A percentile compares a stretch with the other conserved stretches of the same genome.
phyloP scores from a whole-genome alignment of 2,329 filamentous ascomycete species.

The Alternaria gaisen region DNA sequence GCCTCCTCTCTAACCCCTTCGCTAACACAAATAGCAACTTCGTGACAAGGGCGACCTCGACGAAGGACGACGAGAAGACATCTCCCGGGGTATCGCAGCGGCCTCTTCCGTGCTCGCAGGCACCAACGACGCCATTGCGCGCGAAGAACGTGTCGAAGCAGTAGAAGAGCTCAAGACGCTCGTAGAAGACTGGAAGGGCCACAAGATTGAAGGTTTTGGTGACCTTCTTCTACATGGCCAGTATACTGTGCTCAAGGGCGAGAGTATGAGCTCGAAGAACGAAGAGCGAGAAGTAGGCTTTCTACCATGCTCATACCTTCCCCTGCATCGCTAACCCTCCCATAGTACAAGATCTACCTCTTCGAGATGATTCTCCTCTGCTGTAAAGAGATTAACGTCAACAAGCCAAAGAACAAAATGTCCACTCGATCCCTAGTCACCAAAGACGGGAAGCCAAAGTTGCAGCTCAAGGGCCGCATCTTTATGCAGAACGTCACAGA shows the following conservation, averaged over 20 bases:
- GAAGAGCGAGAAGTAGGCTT: constrained; percentile 83
- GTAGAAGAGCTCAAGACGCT: constrained; percentile 80
- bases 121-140: constrained; percentile 90
- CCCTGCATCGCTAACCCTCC: constrained; percentile 11
- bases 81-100: constrained; percentile 79
- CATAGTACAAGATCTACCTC: constrained; percentile 93
- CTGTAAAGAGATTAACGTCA: constrained; percentile 91
- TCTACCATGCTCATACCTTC: neutral
- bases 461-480: constrained; percentile 95
- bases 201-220: constrained; percentile 90
- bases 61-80: constrained; percentile 73
- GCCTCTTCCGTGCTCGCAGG: constrained; percentile 82
- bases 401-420: constrained; percentile 76
- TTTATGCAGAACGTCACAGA: constrained; percentile 99
- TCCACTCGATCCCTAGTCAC: constrained; percentile 74
- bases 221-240: constrained; percentile 87
- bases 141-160: constrained; percentile 83
- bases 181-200: constrained; percentile 97
- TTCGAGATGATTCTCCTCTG: constrained; percentile 96
- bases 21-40: constrained; percentile 69
- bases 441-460: constrained; percentile 75
- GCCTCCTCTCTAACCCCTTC: constrained; percentile 8
- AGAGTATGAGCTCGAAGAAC: constrained; percentile 78
- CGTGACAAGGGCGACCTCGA: constrained; percentile 82
- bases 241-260: constrained; percentile 86